Evolutionary conservation across 768 basidiomycete genomes (phyloP), one percentile per base, ranked within the genome.

Genomic region (Multifurca ochricompacta): DNA sequence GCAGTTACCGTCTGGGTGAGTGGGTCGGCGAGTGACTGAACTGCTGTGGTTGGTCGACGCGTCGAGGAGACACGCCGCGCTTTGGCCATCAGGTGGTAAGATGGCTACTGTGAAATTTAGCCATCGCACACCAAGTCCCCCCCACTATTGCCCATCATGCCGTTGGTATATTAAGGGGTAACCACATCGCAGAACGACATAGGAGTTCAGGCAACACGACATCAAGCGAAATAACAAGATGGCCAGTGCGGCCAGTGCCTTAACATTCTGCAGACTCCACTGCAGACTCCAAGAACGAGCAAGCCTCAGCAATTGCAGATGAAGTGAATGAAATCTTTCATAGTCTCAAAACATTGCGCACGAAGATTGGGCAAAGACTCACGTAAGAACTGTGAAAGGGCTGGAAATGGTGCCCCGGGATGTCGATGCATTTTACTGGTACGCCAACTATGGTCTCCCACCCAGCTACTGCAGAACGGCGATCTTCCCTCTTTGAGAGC

Each of bases 391-490:
- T 55, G 42, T 74, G 69, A 63, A 87, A 87, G 0, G 77, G 71
- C 58, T 76, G 65, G 56, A 87, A 86, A 58, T 87, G 85, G 64
- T 86, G 67, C 0, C 85, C 85, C 0, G 83, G 79, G 3, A 87
- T 77, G 56, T 81, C 77, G 37, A 79, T 63, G 2, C 76, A 69
- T 35, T 72, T 70, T 1, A 84, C 53, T 6, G 63, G 28, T 8
- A 44, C 54, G 4, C 70, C 70, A 0, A 73, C 66, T 8, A 81
- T 57, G 0, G 40, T 58, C 49, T 78, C 73, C 84, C 85, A 87
- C 19, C 70, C 76, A 0, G 47, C 55, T 0, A 71, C 68, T 6
- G 71, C 66, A 14, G 63, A 53, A 19, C 59, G 56, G 0, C 64
- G 58, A 28, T 75, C 65, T 16, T 62, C 66, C 11, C 81, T 73